Conservation (phyloP, 2,329 filamentous ascomycete genomes). For the Lasiodiplodia theobromae region DNA sequence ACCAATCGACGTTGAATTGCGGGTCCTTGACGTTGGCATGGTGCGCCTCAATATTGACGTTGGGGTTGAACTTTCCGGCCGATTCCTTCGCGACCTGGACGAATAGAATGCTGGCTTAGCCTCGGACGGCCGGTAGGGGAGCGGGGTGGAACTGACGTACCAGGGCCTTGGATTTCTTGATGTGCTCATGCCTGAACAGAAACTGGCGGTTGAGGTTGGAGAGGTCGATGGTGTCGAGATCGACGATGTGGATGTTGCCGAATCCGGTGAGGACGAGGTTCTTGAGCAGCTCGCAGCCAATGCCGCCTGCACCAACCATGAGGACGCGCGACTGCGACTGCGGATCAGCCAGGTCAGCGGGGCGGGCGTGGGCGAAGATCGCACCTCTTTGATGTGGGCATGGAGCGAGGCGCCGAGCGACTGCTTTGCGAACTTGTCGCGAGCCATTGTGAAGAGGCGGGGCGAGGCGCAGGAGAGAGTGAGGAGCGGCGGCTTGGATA, state of each 20-base stretch:
- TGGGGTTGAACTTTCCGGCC: constrained; percentile 87
- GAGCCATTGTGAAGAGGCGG: constrained; percentile 48
- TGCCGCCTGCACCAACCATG: constrained; percentile 95
- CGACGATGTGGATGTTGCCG: constrained; percentile 91
- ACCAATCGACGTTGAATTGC: constrained; percentile 89
- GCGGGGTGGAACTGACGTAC: constrained; percentile 59
- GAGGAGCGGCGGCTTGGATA: constrained; percentile 20
- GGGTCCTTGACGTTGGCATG: constrained; percentile 95
- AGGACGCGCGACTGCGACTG: constrained; percentile 76
- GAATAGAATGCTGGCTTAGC: constrained; percentile 20
- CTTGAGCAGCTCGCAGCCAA: constrained; percentile 97
- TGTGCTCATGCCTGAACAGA: constrained; percentile 94
- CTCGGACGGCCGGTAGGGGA: neutral
- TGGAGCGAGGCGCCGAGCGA: constrained; percentile 72
- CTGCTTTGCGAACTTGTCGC: constrained; percentile 61
- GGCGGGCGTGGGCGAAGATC: constrained; percentile 32
- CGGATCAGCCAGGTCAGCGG: constrained; percentile 37
- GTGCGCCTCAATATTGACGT: constrained; percentile 83
- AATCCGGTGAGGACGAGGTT: constrained; percentile 93
- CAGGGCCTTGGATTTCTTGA: constrained; percentile 95
- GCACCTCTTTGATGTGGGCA: constrained; percentile 72
- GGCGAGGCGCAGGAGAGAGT: constrained; percentile 24
- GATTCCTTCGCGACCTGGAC: constrained; percentile 87
- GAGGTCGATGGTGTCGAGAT: constrained; percentile 97
- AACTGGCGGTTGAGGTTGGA: constrained; percentile 98